Evolutionary conservation across 192 early-diverging fungal species (phyloP).

Genomic region (Coemansia sp.): DNA sequence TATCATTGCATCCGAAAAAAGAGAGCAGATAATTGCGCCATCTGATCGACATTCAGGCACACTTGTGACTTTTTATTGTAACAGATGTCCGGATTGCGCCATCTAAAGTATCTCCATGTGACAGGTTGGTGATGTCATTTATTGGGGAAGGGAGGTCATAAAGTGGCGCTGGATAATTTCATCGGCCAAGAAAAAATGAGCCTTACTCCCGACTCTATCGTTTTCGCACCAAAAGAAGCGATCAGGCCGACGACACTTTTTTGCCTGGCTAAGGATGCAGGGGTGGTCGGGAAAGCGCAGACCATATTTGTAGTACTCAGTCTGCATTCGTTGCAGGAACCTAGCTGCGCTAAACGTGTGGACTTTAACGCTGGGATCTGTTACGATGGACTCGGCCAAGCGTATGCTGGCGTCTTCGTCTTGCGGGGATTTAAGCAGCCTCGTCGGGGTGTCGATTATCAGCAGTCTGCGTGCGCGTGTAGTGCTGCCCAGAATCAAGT

Average conservation of each 20-base stretch:
- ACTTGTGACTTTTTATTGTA: neutral
- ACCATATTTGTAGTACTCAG: conserved; percentile 33
- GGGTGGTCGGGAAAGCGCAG: conserved; percentile 15
- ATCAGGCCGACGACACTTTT: conserved; percentile 13
- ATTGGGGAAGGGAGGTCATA: neutral
- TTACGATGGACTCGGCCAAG: conserved; percentile 1
- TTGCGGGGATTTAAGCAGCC: neutral
- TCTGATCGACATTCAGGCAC: neutral
- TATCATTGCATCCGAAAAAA: neutral
- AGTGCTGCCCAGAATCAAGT: conserved; percentile 6
- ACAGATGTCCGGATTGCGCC: neutral
- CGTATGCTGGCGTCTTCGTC: conserved; percentile 1
- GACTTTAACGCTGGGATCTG: conserved; percentile 9
- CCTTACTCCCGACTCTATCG: conserved; percentile 18
- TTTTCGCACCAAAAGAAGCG: conserved; percentile 37
- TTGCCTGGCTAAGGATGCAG: conserved; percentile 11
- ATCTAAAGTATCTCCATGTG: neutral
- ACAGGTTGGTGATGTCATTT: neutral
- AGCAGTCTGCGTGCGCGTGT: neutral
- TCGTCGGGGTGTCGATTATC: conserved; percentile 16
- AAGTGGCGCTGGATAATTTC: conserved; percentile 28
- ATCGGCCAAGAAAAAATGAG: conserved; percentile 31
- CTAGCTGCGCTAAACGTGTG: conserved; percentile 8
- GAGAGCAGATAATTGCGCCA: neutral
- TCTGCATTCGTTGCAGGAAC: conserved; percentile 25